Evolutionary conservation across 1,284 basidiomycete species (phyloP), one percentile per base, ranked within the genome.

Genomic region (Leccinum angustisporum): DNA sequence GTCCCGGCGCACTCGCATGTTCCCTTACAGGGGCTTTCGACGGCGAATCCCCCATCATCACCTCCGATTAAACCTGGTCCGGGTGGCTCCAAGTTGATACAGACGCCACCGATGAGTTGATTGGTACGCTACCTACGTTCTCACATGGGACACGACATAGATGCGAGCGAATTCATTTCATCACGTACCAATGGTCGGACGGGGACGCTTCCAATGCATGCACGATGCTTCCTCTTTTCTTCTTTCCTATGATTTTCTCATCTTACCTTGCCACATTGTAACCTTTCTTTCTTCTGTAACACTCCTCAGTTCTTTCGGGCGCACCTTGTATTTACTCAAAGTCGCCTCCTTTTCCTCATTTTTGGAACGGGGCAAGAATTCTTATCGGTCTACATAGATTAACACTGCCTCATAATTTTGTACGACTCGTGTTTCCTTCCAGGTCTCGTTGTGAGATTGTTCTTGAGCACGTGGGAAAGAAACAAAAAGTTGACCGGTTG

Each of bases 401-500:
- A 72, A 60, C 70, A 64, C 62, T 57, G 36, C 58, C 59, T 73
- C 61, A 57, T 73, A 73, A 72, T 73, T 70, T 71, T 70, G 67
- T 73, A 74, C 64, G 61, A 52, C 43, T 57, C 13, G 8, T 16
- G 27, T 31, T 50, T 34, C 21, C 27, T 7, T 21, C 18, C 1
- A 3, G 14, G 33, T 16, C 5, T 27, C 36, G 53, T 56, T 18
- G 68, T 6, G 59, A 67, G 54, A 10, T 13, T 31, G 36, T 9
- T 25, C 2, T 10, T 43, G 71, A 71, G 61, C 68, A 62, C 55
- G 60, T 70, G 71, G 52, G 64, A 66, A 61, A 56, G 27, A 2
- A 0, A 5, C 25, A 25, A 18, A 18, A 36, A 18, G 43, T 13
- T 54, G 34, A 40, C 52, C 25, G 18, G 58, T 63, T 63, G 34